These are phyloP conservation scores for Pestalotiopsis fici DNA, from an alignment of 2,329 filamentous ascomycete species.

Conservation along the genomic window DNA sequence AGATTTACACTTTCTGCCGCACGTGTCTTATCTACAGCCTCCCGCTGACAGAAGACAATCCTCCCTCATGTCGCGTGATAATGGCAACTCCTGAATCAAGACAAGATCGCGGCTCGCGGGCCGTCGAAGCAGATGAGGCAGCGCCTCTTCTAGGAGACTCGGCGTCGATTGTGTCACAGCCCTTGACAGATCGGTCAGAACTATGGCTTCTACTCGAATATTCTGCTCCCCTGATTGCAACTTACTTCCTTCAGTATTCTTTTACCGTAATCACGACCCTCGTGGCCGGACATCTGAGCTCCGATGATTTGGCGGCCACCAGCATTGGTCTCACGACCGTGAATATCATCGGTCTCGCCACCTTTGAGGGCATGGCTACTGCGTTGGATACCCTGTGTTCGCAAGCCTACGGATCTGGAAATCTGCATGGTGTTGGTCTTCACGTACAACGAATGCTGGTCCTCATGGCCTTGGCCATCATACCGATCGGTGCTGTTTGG, in stretches of 20 bases:
- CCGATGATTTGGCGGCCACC: conserved; percentile 52
- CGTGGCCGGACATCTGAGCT: conserved; percentile 52
- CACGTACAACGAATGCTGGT: conserved; percentile 55
- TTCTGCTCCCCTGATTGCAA: conserved; percentile 50
- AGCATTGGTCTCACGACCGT: conserved; percentile 53
- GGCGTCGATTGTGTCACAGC: neutral
- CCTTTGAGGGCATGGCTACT: conserved; percentile 53
- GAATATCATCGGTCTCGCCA: conserved; percentile 52
- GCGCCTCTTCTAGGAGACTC: neutral
- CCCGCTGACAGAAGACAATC: neutral
- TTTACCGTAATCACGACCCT: conserved; percentile 53
- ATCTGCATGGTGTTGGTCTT: conserved; percentile 47
- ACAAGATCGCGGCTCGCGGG: neutral
- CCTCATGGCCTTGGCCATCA: conserved; percentile 44
- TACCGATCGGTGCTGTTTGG: conserved; percentile 53
- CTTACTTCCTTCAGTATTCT: conserved; percentile 55
- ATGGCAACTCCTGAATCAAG: neutral
- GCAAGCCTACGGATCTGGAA: conserved; percentile 52
- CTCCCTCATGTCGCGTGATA: neutral
- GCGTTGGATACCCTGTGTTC: conserved; percentile 52
- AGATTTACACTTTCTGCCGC: neutral
- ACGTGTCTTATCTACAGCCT: neutral
- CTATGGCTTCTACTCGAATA: conserved; percentile 34
- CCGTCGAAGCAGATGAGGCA: neutral
- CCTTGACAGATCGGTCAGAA: conserved; percentile 15